Percentiles rank a stretch among this genome's conserved stretches.
These are phyloP conservation scores for Cystobasidium ongulense DNA, from an alignment of 768 basidiomycete genomes.

Conservation along the genomic window DNA sequence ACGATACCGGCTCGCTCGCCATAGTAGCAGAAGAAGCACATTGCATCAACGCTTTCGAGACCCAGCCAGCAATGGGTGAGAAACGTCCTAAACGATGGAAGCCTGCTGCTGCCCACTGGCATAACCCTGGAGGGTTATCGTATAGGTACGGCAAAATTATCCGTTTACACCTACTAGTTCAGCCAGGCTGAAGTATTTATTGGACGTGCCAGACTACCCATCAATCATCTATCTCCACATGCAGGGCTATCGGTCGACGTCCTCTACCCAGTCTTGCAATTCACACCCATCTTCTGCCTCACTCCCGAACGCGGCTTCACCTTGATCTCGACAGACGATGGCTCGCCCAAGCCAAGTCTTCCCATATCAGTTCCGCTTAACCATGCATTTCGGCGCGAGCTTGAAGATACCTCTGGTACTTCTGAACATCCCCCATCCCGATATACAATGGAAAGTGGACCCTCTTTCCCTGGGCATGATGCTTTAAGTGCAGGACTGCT, in stretches of 20 bases:
- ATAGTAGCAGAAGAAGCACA: slow-evolving; percentile 4
- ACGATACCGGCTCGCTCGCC: background rate
- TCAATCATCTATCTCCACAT: slow-evolving; percentile 14
- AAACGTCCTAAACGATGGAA: background rate
- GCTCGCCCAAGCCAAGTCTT: background rate
- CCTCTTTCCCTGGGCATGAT: slow-evolving; percentile 17
- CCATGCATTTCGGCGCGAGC: background rate
- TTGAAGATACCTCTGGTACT: slow-evolving; percentile 4
- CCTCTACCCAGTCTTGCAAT: slow-evolving; percentile 17
- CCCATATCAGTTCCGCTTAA: background rate
- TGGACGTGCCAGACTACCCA: background rate
- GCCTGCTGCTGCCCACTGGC: slow-evolving; percentile 16
- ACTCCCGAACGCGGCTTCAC: slow-evolving; percentile 10
- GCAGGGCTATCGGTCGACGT: slow-evolving; percentile 18
- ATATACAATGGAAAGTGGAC: background rate
- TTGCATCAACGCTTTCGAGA: background rate
- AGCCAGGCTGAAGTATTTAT: too few species aligned
- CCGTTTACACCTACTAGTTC: background rate
- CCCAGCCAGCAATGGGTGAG: background rate
- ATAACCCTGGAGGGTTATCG: background rate
- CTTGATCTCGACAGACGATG: background rate
- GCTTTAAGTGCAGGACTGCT: slow-evolving; percentile 2
- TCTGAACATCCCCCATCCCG: slow-evolving; percentile 9
- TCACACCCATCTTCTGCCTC: slow-evolving; percentile 23
- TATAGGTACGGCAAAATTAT: background rate